A percentile compares a stretch with the other conserved stretches of the same genome.
These are phyloP conservation scores for Debaryomycetaceae sp. DNA, from an alignment of 1,139 yeast genomes.

Conservation along the genomic window DNA sequence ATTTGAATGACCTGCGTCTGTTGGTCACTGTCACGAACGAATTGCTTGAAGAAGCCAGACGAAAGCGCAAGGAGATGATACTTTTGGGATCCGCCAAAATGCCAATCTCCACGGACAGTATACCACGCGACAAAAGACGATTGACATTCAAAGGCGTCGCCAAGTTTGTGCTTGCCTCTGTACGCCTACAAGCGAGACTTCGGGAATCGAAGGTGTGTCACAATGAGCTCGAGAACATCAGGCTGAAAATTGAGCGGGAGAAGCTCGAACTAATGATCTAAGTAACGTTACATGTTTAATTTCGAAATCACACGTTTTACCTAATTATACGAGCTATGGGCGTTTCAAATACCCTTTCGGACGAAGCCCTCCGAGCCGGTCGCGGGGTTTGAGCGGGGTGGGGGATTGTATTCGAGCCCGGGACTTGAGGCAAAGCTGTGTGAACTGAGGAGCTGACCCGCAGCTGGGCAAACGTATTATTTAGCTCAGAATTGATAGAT, in stretches of 20 bases:
- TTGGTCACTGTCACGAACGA: too few species aligned
- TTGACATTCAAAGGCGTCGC: slow-evolving; percentile 17
- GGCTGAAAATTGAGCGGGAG: not conserved
- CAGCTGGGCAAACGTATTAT: slow-evolving; percentile 16
- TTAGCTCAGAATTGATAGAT: slow-evolving; percentile 19
- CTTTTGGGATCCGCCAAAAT: too few species aligned
- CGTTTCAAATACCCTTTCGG: not conserved
- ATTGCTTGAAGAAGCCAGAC: too few species aligned
- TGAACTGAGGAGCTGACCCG: slow-evolving; percentile 9
- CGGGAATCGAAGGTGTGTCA: slow-evolving; percentile 5
- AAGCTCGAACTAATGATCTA: not conserved
- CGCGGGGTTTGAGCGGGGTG: not conserved
- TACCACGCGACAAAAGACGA: too few species aligned
- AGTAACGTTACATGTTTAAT: too few species aligned
- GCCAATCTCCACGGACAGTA: too few species aligned
- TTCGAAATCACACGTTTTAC: not conserved
- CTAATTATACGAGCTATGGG: not conserved
- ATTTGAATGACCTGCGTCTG: too few species aligned
- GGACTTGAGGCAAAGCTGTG: not conserved
- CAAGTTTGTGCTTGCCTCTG: slow-evolving; percentile 44
- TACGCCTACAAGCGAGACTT: slow-evolving; percentile 35
- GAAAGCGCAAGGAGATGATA: too few species aligned
- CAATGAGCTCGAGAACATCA: not conserved
- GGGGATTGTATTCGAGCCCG: not conserved
- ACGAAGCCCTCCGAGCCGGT: not conserved